Evolutionary conservation across 176 grass and related monocot genomes (phyloP).

Genomic region (Oryza rufipogon): DNA sequence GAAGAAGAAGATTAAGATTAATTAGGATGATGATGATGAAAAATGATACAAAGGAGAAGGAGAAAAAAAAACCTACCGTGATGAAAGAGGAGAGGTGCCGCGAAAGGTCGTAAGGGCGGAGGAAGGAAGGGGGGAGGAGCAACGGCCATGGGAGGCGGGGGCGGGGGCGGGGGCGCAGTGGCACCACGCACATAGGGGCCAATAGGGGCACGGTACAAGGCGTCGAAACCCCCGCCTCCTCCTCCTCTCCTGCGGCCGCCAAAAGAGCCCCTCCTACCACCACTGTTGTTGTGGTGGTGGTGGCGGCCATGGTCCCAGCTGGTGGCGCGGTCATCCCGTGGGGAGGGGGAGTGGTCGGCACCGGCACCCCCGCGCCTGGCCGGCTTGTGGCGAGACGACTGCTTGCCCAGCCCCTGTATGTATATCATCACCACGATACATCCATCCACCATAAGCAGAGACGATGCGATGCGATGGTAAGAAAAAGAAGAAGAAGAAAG

Average conservation of each 20-base stretch:
- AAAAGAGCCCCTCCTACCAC: slow-evolving; percentile 30
- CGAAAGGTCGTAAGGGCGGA: slow-evolving; percentile 34
- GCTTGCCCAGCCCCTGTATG: not conserved
- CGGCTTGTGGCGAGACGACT: slow-evolving; percentile 16
- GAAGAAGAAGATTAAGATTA: not conserved
- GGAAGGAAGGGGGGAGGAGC: slow-evolving; percentile 28
- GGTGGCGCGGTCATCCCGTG: slow-evolving; percentile 29
- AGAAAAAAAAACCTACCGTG: slow-evolving; percentile 39
- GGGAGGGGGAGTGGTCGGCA: slow-evolving; percentile 51
- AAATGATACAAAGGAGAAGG: no score
- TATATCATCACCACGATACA: not conserved
- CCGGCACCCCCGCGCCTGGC: slow-evolving; percentile 21
- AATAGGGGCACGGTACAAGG: slow-evolving; percentile 35
- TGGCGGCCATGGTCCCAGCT: slow-evolving; percentile 39
- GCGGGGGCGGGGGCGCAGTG: slow-evolving; percentile 36
- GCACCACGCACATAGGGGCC: slow-evolving; percentile 43
- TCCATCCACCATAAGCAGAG: no score
- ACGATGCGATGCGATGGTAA: no score
- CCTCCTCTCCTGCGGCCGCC: slow-evolving; percentile 40
- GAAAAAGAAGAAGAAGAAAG: not conserved
- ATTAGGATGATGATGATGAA: not conserved
- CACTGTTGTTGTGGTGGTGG: slow-evolving; percentile 15
- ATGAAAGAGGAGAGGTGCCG: slow-evolving; percentile 51
- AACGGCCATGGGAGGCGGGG: slow-evolving; percentile 40
- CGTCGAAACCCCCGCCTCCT: slow-evolving; percentile 39